Conservation (phyloP, 2,329 filamentous ascomycete genomes). For the Colletotrichum noveboracense region DNA sequence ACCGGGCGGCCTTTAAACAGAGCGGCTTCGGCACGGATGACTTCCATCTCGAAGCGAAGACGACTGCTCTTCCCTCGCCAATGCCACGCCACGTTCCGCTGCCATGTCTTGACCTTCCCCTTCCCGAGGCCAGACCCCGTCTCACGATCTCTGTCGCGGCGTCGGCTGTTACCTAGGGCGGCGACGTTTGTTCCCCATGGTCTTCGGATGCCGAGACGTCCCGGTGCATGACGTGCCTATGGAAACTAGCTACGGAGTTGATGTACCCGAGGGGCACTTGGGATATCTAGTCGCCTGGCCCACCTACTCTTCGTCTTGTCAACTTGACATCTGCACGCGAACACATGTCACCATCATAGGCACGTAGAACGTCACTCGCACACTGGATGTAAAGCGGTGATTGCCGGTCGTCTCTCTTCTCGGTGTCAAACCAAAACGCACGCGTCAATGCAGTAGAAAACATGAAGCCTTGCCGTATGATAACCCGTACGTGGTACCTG, state of each 20-base stretch:
- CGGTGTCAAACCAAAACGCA: conserved; percentile 4
- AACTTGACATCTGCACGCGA: background rate
- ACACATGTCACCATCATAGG: background rate
- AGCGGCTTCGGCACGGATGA: background rate
- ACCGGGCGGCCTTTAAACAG: background rate
- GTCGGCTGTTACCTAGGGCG: background rate
- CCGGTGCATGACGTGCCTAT: background rate
- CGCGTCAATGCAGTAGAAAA: conserved; percentile 34
- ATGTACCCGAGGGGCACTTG: fast-evolving
- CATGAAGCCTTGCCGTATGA: conserved; percentile 42
- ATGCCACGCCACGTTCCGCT: background rate
- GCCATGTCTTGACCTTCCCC: fast-evolving
- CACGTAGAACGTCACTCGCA: background rate
- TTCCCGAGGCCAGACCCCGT: background rate
- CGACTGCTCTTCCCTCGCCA: background rate
- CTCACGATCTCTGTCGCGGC: background rate
- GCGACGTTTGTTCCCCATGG: fast-evolving
- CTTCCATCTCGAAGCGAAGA: background rate
- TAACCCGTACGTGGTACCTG: conserved; percentile 38
- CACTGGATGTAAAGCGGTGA: background rate
- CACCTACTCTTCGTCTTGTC: background rate
- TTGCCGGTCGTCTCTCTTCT: conserved; percentile 16
- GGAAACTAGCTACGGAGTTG: background rate
- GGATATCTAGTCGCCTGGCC: background rate
- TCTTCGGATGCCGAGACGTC: background rate